Base-by-base conservation (phyloP, 2,329 filamentous ascomycete species). In the Fusarium sp. region DNA sequence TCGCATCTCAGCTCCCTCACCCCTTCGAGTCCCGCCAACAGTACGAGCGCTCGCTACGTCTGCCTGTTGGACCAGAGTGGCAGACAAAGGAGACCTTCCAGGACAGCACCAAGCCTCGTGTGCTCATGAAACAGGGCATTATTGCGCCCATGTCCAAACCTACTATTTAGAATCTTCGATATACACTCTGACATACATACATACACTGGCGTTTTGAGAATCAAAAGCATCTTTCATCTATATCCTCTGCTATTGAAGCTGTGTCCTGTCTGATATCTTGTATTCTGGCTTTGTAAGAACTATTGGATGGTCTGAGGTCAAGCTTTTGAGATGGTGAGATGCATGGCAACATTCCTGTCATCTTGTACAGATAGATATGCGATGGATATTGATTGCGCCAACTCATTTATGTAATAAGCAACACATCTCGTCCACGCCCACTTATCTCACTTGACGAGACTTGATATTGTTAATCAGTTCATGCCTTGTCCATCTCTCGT, bases 1-100 rank as follows among this genome's bases (percentile, higher is more conserved):
- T 97, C 77, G 95, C 96, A 24, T 90, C 91, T 14, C 89, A 91
- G 77, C 86, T 99, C 56, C 96, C 96, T 55, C 93, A 97, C 83
- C 91, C 91, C n/a, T 98, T 95, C 82, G 95, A 98, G 86, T 94
- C 89, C 33, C 89, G 88, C 75, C 89, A 93, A 79, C 95, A 98
- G 85, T 98, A 98, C 83, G 96, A 99, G 86, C 87, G 95, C 56
- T 93, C 92, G 72, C 85, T 98, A 65, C 88, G 95, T 47, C 84
- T 98, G 74, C 96, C 96, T 3, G 90, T 98, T 68, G 96, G 96
- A 3, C 94, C 93, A 22, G 95, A 99, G 83, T 99, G 95, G 95
- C 91, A 91, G 75, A 98, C 95, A n/a, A 98, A 97, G 88, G 91
- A 94, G 85, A 94, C 93, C 20, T 96, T 96, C 88, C 95, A 98